These are phyloP conservation scores for Magnusiomyces ingens DNA, from an alignment of 1,139 yeast species.

Conservation along the genomic window DNA sequence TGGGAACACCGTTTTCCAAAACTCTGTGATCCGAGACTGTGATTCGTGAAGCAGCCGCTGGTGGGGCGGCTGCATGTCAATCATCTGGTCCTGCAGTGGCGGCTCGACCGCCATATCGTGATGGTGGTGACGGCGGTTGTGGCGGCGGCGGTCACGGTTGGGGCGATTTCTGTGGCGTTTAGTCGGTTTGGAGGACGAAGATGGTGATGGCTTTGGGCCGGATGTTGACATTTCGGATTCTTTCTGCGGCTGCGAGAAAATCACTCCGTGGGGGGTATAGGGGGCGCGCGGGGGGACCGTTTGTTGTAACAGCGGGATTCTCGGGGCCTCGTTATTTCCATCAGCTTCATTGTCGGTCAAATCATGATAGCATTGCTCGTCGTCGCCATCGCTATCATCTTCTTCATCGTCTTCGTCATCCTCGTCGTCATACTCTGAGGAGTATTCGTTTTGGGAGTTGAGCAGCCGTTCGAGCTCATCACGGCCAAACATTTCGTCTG, in stretches of 20 bases:
- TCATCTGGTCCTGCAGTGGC: constrained; percentile 16
- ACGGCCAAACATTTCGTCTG: constrained; percentile 25
- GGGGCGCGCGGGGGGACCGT: not conserved
- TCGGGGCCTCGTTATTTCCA: not conserved
- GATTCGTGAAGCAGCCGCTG: constrained; percentile 2
- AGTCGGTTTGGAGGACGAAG: not conserved
- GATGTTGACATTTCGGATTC: not conserved
- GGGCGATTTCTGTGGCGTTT: not conserved
- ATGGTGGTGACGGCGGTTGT: not conserved
- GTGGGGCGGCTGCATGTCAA: constrained; percentile 4
- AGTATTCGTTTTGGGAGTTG: constrained; percentile 14
- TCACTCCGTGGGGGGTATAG: not conserved
- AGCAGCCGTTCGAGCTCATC: constrained; percentile 28
- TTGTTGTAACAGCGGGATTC: not conserved
- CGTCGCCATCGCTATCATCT: constrained; percentile 10
- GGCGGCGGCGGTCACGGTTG: not conserved
- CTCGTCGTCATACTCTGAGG: constrained; percentile 2
- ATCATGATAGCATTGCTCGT: constrained; percentile 1
- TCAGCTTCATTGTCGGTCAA: not conserved
- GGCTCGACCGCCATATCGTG: constrained; percentile 8
- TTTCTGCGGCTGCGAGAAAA: not conserved
- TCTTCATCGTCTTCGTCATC: constrained; percentile 12
- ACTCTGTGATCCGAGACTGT: constrained; percentile 2
- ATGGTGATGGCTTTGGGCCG: not conserved
- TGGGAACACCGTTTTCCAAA: constrained; percentile 5